These are phyloP conservation scores for Fusarium abutilonis DNA, from an alignment of 2,329 filamentous ascomycete species.

Conservation along the genomic window DNA sequence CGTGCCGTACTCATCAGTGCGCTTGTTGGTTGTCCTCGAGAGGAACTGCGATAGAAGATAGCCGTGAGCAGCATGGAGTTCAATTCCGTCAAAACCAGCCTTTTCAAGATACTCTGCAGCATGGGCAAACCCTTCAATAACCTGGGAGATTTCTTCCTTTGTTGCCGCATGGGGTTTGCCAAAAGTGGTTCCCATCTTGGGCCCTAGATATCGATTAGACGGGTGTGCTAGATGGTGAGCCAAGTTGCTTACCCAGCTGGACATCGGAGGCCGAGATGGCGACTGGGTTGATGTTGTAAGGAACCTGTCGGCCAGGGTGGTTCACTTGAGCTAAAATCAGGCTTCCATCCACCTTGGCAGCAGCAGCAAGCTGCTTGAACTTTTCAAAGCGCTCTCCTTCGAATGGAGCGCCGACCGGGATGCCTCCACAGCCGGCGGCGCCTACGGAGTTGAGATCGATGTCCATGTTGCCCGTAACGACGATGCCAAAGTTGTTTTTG, in stretches of 20 bases:
- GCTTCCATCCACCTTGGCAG: slow-evolving; percentile 66
- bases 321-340: slow-evolving; percentile 70
- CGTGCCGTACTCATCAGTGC: slow-evolving; percentile 62
- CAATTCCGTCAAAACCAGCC: slow-evolving; percentile 66
- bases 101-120: slow-evolving; percentile 70
- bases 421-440: slow-evolving; percentile 64
- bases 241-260: slow-evolving; percentile 41
- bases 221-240: rapidly evolving
- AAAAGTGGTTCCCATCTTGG: slow-evolving; percentile 47
- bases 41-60: slow-evolving; percentile 65
- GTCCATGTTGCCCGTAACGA: slow-evolving; percentile 72
- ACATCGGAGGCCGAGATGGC: slow-evolving; percentile 57
- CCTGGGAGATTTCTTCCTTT: slow-evolving; percentile 63
- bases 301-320: slow-evolving; percentile 57
- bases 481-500: slow-evolving; percentile 64
- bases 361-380: slow-evolving; percentile 66
- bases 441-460: slow-evolving; percentile 69
- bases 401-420: slow-evolving; percentile 62
- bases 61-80: slow-evolving; percentile 64
- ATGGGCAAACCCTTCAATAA: slow-evolving; percentile 70
- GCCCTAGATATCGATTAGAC: slow-evolving; percentile 11
- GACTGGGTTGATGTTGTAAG: slow-evolving; percentile 44
- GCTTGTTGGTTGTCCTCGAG: slow-evolving; percentile 58
- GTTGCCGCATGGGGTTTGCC: slow-evolving; percentile 64
- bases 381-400: slow-evolving; percentile 69